Evolutionary conservation across 2,329 filamentous ascomycete species (phyloP), one percentile per base, ranked within the genome.

Genomic region (Diaporthe vaccinii): DNA sequence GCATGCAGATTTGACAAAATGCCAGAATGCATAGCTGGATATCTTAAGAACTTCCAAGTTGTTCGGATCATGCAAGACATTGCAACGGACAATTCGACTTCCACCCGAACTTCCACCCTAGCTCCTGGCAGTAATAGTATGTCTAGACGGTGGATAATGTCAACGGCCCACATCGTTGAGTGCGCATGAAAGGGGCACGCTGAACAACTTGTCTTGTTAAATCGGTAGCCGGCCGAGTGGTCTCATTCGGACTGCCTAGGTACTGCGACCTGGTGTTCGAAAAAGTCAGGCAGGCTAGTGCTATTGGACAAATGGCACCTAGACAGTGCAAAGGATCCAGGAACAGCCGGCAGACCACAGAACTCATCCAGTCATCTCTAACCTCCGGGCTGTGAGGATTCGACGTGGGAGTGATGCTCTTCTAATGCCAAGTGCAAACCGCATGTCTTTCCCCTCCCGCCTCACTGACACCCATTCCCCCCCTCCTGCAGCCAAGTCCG

Each of bases 11-110:
- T 8, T 55, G 34, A 25, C 46, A 69, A 55, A 14, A 17, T 51
- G n/a, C 49, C 5, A 41, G 10, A 17, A 69, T 39, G 49, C 34
- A 68, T 65, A 41, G 49, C 34, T 39, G 15, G 49, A 17, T 22
- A 25, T 39, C 34, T 55, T 51, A 41, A 46, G n/a, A 20, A 31
- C 49, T 55, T 39, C 36, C 36, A 39, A 39, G 36, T 39, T 28
- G 49, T n/a, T 55, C 41, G 65, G 65, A 41, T 69, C 34, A 55
- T 69, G 65, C 65, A 41, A 34, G 65, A 69, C 34, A 69, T 69
- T 34, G 31, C 31, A 39, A 14, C 39, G 15, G 22, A 53, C 14
- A 34, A n/a, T 17, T 6, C 46, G 34, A n/a, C 49, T 28, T 28
- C 4, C 41, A n/a, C 62, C 14, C 49, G 31, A 15, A 12, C 34